A percentile compares a stretch with the other conserved stretches of the same genome.
phyloP scores from a whole-genome alignment of 257 asterid genomes.

The Sherardia arvensis region DNA sequence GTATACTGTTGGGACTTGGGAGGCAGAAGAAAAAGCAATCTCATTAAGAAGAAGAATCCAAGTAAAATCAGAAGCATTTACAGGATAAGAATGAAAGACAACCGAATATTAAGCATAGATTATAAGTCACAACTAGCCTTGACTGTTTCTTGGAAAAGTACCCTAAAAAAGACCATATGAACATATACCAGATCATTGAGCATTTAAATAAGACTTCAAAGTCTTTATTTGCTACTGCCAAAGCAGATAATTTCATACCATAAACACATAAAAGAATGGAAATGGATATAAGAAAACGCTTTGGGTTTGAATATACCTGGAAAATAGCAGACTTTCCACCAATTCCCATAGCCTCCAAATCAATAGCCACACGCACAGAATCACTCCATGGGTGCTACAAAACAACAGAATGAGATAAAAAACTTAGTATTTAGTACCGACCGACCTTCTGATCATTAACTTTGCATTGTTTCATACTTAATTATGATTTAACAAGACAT shows the following conservation, averaged over 20 bases:
- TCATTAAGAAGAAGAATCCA: not conserved
- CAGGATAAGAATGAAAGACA: not conserved
- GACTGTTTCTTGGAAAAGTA: not conserved
- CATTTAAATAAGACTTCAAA: not conserved
- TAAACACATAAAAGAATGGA: constrained; percentile 6
- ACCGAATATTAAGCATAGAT: not conserved
- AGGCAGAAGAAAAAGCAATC: not conserved
- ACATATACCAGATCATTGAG: not conserved
- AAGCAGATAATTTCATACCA: not conserved
- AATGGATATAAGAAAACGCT: not conserved
- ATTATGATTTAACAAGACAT: not conserved
- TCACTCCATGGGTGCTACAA: constrained; percentile 98
- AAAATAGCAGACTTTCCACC: constrained; percentile 91
- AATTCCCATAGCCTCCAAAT: constrained; percentile 96
- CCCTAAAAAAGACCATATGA: not conserved
- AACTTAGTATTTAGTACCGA: constrained; percentile 10
- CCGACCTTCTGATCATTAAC: constrained; percentile 2
- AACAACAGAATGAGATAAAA: constrained; percentile 9
- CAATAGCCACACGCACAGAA: constrained; percentile 67
- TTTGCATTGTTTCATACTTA: not conserved
- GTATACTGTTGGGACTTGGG: not conserved
- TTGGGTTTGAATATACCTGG: constrained; percentile 48
- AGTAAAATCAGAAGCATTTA: not conserved
- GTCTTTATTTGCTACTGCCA: too few species aligned
- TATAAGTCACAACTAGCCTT: not conserved